Percentiles rank a stretch among this genome's conserved stretches.
phyloP scores from a whole-genome alignment of 495 filamentous ascomycete species.

The Halenospora varia region DNA sequence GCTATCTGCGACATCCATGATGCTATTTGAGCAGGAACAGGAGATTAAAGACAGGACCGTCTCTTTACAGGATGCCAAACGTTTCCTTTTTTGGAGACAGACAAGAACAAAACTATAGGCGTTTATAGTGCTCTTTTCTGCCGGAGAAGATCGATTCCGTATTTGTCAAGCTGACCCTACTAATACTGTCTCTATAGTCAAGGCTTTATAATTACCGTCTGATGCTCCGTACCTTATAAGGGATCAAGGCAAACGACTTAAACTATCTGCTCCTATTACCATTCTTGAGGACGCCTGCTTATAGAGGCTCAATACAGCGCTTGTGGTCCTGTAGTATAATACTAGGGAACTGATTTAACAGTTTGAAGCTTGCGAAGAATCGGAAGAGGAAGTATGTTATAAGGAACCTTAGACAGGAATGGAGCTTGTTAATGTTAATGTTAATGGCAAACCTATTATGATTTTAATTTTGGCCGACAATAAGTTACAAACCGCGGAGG shows the following conservation, averaged over 20 bases:
- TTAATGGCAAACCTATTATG: no score
- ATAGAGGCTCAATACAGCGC: conserved; percentile 1
- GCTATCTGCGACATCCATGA: no score
- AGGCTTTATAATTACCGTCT: not conserved
- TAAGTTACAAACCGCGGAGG: no score
- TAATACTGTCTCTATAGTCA: not conserved
- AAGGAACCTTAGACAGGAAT: no score
- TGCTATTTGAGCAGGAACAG: conserved; percentile 1
- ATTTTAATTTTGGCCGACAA: no score
- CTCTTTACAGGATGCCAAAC: conserved; percentile 6
- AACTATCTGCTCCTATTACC: conserved; percentile 1
- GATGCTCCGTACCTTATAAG: not conserved
- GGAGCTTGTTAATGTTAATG: no score
- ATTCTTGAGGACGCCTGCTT: conserved; percentile 1
- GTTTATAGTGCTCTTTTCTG: conserved; percentile 8
- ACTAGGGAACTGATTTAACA: not conserved
- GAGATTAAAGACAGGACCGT: conserved; percentile 6
- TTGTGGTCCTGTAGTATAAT: not conserved
- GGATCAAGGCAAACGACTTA: conserved; percentile 6
- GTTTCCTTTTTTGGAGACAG: not conserved
- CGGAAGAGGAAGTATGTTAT: no score
- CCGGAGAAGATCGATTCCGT: conserved; percentile 3
- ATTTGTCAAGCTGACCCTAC: conserved; percentile 5
- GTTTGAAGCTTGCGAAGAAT: conserved; percentile 7
- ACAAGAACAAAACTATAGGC: not conserved